phyloP scores from a whole-genome alignment of 805 yeast genomes.

The Barnettozyma populi region DNA sequence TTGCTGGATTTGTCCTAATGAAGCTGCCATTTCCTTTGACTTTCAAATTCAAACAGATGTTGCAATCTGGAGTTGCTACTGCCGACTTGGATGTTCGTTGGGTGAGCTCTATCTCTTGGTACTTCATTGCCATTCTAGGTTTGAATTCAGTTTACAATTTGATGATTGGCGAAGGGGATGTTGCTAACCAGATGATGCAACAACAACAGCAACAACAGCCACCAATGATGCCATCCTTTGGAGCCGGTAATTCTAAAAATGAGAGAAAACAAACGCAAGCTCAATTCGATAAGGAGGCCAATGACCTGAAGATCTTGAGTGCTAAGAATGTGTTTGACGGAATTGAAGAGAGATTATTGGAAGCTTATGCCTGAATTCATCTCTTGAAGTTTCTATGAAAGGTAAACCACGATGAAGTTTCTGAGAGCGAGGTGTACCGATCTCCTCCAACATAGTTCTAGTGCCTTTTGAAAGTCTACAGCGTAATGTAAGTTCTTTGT shows the following conservation, averaged over 20 bases:
- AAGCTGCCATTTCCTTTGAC: constrained; percentile 90
- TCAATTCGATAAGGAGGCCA: constrained; percentile 2
- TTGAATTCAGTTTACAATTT: constrained; percentile 73
- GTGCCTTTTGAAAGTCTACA: no score
- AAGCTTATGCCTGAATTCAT: constrained; percentile 1
- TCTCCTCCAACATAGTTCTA: background rate
- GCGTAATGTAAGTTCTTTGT: no score
- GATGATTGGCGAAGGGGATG: constrained; percentile 47
- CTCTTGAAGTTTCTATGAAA: background rate
- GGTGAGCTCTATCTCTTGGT: constrained; percentile 95
- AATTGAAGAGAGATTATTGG: constrained; percentile 7
- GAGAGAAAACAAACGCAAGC: constrained; percentile 4
- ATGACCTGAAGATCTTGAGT: constrained; percentile 8
- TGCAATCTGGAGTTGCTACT: constrained; percentile 83
- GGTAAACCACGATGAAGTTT: no score
- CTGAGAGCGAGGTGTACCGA: no score
- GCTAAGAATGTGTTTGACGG: constrained; percentile 6
- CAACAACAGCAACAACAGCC: constrained; percentile 30
- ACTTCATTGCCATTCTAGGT: constrained; percentile 82
- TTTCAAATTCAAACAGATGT: constrained; percentile 81
- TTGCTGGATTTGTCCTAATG: constrained; percentile 85
- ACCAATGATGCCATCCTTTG: constrained; percentile 5
- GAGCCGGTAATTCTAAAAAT: background rate
- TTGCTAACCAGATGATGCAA: constrained; percentile 40
- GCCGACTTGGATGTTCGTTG: constrained; percentile 83